Evolutionary conservation across 257 asterid species (phyloP).

Genomic region (Jasminum sambac): DNA sequence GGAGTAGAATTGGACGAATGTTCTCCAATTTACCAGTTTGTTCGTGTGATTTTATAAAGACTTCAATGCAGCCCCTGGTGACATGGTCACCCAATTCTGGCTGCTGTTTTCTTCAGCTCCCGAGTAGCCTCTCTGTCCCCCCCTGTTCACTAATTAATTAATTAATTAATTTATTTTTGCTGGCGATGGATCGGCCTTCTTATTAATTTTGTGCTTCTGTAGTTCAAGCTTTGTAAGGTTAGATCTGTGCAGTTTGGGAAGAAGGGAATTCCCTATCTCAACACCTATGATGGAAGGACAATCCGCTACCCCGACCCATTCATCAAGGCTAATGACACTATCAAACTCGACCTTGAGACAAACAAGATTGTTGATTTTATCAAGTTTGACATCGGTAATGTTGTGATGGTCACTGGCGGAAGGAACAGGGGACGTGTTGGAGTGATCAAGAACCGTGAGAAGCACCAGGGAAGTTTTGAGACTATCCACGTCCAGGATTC

Average conservation of each 20-base stretch:
- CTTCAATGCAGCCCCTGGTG: not conserved
- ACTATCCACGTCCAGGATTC: slow-evolving; percentile 69
- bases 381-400: slow-evolving; percentile 75
- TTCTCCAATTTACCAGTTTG: not conserved
- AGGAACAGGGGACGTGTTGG: slow-evolving; percentile 84
- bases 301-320: slow-evolving; percentile 73
- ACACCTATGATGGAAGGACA: slow-evolving; percentile 75
- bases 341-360: slow-evolving; percentile 61
- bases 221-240: slow-evolving; percentile 74
- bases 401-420: slow-evolving; percentile 81
- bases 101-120: not conserved
- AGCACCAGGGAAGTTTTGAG: slow-evolving; percentile 75
- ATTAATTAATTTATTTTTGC: too few relatives aligned
- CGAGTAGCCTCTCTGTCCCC: not conserved
- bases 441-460: slow-evolving; percentile 71
- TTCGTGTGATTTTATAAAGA: not conserved
- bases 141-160: too few relatives aligned
- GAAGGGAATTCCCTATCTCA: slow-evolving; percentile 70
- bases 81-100: not conserved
- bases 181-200: too few relatives aligned
- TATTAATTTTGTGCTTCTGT: slow-evolving; percentile 7
- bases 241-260: slow-evolving; percentile 62
- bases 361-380: slow-evolving; percentile 60
- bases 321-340: slow-evolving; percentile 72
- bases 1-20: not conserved